Conservation (phyloP, 2,329 filamentous ascomycete species). For the Claviceps sp. region DNA sequence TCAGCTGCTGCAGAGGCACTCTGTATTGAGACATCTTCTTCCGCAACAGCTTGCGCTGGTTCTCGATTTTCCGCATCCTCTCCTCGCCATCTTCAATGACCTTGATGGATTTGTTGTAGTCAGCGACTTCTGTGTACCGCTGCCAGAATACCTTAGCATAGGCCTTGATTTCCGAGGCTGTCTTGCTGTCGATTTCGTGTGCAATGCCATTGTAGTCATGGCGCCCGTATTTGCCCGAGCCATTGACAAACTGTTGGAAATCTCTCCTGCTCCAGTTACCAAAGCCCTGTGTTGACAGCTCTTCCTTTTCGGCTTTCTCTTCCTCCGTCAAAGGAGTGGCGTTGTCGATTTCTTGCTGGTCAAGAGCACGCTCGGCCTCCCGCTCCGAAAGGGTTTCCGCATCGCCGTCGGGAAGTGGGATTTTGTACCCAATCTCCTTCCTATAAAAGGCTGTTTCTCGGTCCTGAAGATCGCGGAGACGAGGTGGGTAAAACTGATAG, state of each 20-base stretch:
- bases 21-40: conserved; percentile 96
- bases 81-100: conserved; percentile 90
- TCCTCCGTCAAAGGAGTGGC: conserved; percentile 78
- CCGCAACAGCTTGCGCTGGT: conserved; percentile 82
- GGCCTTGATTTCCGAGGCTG: conserved; percentile 66
- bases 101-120: conserved; percentile 78
- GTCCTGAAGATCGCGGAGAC: conserved; percentile 79
- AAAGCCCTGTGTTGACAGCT: conserved; percentile 73
- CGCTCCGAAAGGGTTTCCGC: conserved; percentile 79
- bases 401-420: conserved; percentile 73
- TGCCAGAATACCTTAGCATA: conserved; percentile 97
- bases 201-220: conserved; percentile 75
- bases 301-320: conserved; percentile 76
- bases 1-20: conserved; percentile 93
- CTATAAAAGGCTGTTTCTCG: conserved; percentile 92
- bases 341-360: conserved; percentile 88
- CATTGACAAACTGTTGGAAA: conserved; percentile 96
- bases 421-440: conserved; percentile 93
- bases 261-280: conserved; percentile 92
- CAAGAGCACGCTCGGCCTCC: conserved; percentile 72
- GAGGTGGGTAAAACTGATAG: conserved; percentile 89
- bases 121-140: conserved; percentile 77
- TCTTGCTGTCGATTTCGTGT: conserved; percentile 84
- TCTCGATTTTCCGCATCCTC: conserved; percentile 73
- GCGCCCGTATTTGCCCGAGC: conserved; percentile 83